Base-by-base conservation (phyloP, 2,329 filamentous ascomycete species). In the Aspergillus piperis region DNA sequence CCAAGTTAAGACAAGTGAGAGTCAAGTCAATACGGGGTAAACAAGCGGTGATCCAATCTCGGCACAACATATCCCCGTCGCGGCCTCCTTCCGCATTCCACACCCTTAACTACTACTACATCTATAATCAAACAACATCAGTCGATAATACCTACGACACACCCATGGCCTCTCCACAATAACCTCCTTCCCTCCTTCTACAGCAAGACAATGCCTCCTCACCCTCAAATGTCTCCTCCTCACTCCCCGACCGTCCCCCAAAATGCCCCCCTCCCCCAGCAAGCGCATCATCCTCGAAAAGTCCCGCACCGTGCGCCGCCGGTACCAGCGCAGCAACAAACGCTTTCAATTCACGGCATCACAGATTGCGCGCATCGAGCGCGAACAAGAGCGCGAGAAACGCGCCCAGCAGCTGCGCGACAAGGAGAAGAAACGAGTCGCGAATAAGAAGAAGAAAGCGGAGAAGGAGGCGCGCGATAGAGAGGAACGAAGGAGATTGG, bases 361-460 rank as follows among this genome's bases (percentile, higher is more conserved):
- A 2, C 70, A 77, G 58, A 70, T 76, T n/a, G 69, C 67, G 27
- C 69, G 70, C 13, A 74, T 77, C 49, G 77, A 79, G 48, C 76
- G 78, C 49, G 75, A 79, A 51, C 74, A 81, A 59, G 74, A 78
- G 32, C 73, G 75, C 39, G 72, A 78, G 52, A 69, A 71, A 10
- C 73, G 73, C 48, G 78, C 77, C 0, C 75, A 80, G 63, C 75
- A 69, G 5, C 67, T 77, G 21, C 70, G 71, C 2, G 75, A 76
- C 10, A 69, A 67, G 41, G 74, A 76, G 58, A 73, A 72, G 59
- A 71, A 65, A 55, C 70, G 74, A 6, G 59, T 71, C 15, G 68
- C 69, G 6, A 71, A 74, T 39, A 75, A 75, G 64, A 76, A 75
- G 60, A 73, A 71, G 56, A 74, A 70, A 55, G 69, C 66, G 0